Evolutionary conservation across 1,284 basidiomycete species (phyloP), one percentile per base, ranked within the genome.

Genomic region (Melampsora abietis-canadensis): DNA sequence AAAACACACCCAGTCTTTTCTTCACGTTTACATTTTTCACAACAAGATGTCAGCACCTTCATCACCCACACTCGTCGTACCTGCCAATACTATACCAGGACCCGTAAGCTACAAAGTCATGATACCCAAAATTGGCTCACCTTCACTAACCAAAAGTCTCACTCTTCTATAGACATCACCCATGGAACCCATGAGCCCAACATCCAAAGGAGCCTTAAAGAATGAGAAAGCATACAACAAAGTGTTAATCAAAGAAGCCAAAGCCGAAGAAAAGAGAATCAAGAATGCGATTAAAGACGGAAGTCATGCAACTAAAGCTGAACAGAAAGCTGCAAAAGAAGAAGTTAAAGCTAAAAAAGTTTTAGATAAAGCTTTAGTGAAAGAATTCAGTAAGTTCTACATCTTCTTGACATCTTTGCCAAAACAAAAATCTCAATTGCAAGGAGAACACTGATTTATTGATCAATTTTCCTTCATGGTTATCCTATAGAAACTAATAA

Each of bases 321-420:
- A 57, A 27, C 51, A 57, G n/a, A 57, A 57, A 57, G 51, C 51
- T 8, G 51, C 51, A 7, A 57, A 57, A 57, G 21, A 57, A 57
- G 51, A 57, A 57, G 19, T 57, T 4, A 57, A 57, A 57, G 51
- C 51, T 21, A 21, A 57, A 15, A 57, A n/a, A 27, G 21, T 21
- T 57, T 15, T 57, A 21, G 51, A 21, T 21, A 21, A 57, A 27
- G 51, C 51, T 8, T 7, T 57, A 7, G 27, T 8, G n/a, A 57
- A 57, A 10, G 51, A 57, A 57, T 57, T 57, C 15, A 57, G 51
- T 57, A 57, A 57, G 27, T 27, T 15, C 14, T n/a, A 54, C 4
- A 15, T n/a, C 8, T 6, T 54, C 15, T 54, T 54, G 17, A 54
- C 6, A 15, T 54, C 17, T 27, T 27, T 27, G 27, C 2, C 27